A percentile compares a stretch with the other conserved stretches of the same genome.
phyloP scores from a whole-genome alignment of 2,329 filamentous ascomycete genomes.

The Xylariales sp. region DNA sequence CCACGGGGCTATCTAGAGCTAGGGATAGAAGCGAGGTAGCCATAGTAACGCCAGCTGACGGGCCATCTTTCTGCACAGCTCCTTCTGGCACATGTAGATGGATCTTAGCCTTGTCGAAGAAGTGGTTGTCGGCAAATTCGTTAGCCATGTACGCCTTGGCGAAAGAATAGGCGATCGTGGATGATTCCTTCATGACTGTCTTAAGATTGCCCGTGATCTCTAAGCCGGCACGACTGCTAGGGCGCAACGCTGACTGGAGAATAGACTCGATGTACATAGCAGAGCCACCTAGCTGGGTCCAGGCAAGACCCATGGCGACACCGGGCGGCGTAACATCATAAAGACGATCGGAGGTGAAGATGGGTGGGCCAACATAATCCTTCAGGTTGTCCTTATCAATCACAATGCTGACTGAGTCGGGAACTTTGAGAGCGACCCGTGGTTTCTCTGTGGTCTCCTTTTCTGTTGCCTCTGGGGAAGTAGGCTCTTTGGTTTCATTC shows the following conservation, averaged over 20 bases:
- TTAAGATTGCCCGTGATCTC: conserved; percentile 96
- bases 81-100: conserved; percentile 98
- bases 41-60: conserved; percentile 97
- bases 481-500: conserved; percentile 62
- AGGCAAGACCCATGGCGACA: conserved; percentile 97
- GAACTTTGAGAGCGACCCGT: conserved; percentile 82
- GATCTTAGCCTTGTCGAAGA: conserved; percentile 95
- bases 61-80: conserved; percentile 93
- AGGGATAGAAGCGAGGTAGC: conserved; percentile 90
- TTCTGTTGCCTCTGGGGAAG: conserved; percentile 56
- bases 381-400: conserved; percentile 92
- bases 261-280: conserved; percentile 98
- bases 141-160: conserved; percentile 89
- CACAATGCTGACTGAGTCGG: conserved; percentile 84
- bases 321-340: conserved; percentile 94
- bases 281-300: conserved; percentile 96
- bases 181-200: conserved; percentile 98
- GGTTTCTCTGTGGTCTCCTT: conserved; percentile 77
- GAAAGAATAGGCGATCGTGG: conserved; percentile 94
- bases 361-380: conserved; percentile 94
- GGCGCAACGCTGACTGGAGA: conserved; percentile 81
- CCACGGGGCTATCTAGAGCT: conserved; percentile 80
- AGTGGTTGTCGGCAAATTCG: conserved; percentile 88
- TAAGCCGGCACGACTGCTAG: conserved; percentile 79
- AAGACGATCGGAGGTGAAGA: conserved; percentile 94